A percentile compares a stretch with the other conserved stretches of the same genome.
Evolutionary conservation across 495 filamentous ascomycete species (phyloP).

Genomic region (Neurospora cerealis): DNA sequence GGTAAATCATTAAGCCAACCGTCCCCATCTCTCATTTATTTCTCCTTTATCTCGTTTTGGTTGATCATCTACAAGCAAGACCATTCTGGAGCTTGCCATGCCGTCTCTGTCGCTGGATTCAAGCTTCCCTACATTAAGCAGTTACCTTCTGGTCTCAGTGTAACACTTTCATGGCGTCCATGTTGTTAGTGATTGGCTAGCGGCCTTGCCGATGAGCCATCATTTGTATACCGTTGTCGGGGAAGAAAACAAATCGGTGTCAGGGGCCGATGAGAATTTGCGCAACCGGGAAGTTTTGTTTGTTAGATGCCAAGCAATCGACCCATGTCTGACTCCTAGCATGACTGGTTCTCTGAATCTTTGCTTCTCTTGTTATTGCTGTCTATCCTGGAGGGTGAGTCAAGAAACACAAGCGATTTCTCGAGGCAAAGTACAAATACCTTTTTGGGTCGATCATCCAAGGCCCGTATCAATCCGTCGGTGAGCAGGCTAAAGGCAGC

Average conservation of each 20-base stretch:
- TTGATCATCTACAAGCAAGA: neutral
- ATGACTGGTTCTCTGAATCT: neutral
- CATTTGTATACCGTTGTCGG: neutral
- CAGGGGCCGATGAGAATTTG: neutral
- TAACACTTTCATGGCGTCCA: neutral
- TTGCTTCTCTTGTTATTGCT: neutral
- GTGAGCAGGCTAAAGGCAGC: neutral
- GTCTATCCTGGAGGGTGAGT: neutral
- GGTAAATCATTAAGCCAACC: neutral
- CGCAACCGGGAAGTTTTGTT: neutral
- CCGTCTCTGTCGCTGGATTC: neutral
- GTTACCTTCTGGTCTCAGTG: neutral
- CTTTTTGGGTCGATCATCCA: neutral
- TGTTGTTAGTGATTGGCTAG: no score
- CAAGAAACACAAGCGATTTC: neutral
- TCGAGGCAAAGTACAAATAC: neutral
- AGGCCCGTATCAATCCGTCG: neutral
- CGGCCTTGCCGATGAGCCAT: neutral
- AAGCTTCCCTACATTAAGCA: accelerated
- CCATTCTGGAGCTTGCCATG: neutral
- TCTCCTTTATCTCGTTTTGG: neutral
- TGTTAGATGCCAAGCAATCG: neutral
- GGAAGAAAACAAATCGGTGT: neutral
- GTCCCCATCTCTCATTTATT: neutral
- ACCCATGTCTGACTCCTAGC: neutral